Conservation (phyloP, 768 basidiomycete genomes). For the Lanmaoa pseudosensibilis region DNA sequence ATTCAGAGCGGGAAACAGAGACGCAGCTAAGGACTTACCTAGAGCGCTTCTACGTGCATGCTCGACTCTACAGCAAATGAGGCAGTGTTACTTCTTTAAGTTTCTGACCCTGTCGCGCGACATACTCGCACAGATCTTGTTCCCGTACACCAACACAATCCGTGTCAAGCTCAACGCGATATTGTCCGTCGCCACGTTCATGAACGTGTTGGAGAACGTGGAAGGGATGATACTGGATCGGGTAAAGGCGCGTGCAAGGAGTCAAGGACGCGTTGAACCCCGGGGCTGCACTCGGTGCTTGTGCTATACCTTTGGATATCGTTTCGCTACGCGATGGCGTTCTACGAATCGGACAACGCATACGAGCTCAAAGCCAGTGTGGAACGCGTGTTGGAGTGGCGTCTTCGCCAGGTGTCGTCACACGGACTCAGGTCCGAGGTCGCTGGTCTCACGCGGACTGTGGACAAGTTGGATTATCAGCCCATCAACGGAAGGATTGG, state of each 20-base stretch:
- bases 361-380: slow-evolving; percentile 55
- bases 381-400: slow-evolving; percentile 69
- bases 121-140: slow-evolving; percentile 21
- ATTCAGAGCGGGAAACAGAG: too few relatives aligned
- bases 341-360: slow-evolving; percentile 54
- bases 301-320: slow-evolving; percentile 85
- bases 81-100: too few relatives aligned
- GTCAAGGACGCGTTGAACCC: slow-evolving; percentile 43
- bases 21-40: too few relatives aligned
- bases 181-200: slow-evolving; percentile 21
- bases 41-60: too few relatives aligned
- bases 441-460: neutral
- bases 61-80: too few relatives aligned
- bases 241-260: neutral
- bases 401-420: slow-evolving; percentile 44
- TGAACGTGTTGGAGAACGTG: slow-evolving; percentile 21
- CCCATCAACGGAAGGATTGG: slow-evolving; percentile 19
- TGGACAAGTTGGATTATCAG: slow-evolving; percentile 23
- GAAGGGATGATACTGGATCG: slow-evolving; percentile 26
- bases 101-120: slow-evolving; percentile 22
- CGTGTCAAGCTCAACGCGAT: slow-evolving; percentile 24
- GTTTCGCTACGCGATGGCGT: slow-evolving; percentile 68
- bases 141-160: slow-evolving; percentile 37
- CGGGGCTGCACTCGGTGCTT: slow-evolving; percentile 73
- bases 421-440: slow-evolving; percentile 3